Evolutionary conservation across 805 yeast genomes (phyloP).

Genomic region (Candida ipomoeae): DNA sequence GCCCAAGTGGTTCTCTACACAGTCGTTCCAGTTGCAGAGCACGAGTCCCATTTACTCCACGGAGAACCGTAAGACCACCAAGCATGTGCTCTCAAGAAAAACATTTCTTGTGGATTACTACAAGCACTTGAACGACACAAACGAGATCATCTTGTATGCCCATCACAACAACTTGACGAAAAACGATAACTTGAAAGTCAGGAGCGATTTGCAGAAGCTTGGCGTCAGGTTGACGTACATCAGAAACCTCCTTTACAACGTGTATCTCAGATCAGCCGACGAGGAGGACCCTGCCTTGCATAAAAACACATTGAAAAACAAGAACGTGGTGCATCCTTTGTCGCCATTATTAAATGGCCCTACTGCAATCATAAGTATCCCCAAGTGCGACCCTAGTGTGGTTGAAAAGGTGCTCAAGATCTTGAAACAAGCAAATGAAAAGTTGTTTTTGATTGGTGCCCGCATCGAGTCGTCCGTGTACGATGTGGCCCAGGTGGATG

Average conservation of each 20-base stretch:
- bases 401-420: conserved; percentile 61
- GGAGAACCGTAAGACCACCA: conserved; percentile 45
- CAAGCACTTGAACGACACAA: conserved; percentile 60
- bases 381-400: conserved; percentile 62
- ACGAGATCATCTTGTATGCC: conserved; percentile 68
- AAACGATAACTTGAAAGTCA: conserved; percentile 58
- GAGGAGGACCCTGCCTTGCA: conserved; percentile 71
- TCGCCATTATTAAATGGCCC: conserved; percentile 75
- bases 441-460: conserved; percentile 81
- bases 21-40: neutral
- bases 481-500: conserved; percentile 48
- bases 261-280: conserved; percentile 66
- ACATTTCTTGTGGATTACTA: conserved; percentile 82
- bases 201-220: conserved; percentile 56
- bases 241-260: conserved; percentile 66
- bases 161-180: conserved; percentile 83
- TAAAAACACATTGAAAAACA: conserved; percentile 45
- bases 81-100: conserved; percentile 70
- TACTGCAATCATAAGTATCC: conserved; percentile 70
- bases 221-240: conserved; percentile 71
- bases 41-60: conserved; percentile 4
- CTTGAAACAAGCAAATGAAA: conserved; percentile 62
- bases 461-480: conserved; percentile 60
- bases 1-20: neutral
- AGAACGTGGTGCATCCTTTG: conserved; percentile 59